Base-by-base conservation (phyloP, 2,329 filamentous ascomycete species). In the Pseudogymnoascus sp. region DNA sequence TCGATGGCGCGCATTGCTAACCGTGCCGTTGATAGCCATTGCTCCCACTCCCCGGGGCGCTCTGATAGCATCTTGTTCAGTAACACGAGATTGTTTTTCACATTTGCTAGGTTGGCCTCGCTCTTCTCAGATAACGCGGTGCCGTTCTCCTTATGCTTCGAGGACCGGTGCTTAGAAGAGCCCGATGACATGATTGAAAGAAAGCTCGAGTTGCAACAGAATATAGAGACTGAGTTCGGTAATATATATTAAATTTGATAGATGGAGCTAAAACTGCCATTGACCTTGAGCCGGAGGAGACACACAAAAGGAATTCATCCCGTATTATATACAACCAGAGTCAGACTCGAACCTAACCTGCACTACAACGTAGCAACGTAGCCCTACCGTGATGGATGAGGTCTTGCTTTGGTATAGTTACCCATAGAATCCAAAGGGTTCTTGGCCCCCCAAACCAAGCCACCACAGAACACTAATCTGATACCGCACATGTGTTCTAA, bases 1-100 rank as follows among this genome's bases (percentile, higher is more conserved):
- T 78, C 75, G 16, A 79, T 68, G 37, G 77, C 75, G 36, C 69
- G 66, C 37, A 77, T 74, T 25, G 76, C 74, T 12, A 74, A 73
- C 56, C 76, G 71, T 34, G 76, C 77, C 59, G 76, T 71, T 64
- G 74, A 73, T n/a, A 75, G 69, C 64, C 69, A 72, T 7, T 66
- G 65, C 62, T 70, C 69, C 69, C 73, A 74, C 61, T 73, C 66
- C 9, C 67, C 28, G 11, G 64, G 62, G 8, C 53, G 63, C 16
- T 68, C 66, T 46, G 59, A 28, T 46, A 64, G 63, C 60, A 67
- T 66, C 53, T 66, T 64, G 60, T 64, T 2, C n/a, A 56, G n/a
- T 8, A 56, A 34, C 25, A 18, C 46, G n/a, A 56, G 46, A 11
- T 56, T 56, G 25, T 56, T 31, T 56, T 56, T 56, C 46, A 56